phyloP scores from a whole-genome alignment of 106 monocot species.

The Xerophyta viscosa region DNA sequence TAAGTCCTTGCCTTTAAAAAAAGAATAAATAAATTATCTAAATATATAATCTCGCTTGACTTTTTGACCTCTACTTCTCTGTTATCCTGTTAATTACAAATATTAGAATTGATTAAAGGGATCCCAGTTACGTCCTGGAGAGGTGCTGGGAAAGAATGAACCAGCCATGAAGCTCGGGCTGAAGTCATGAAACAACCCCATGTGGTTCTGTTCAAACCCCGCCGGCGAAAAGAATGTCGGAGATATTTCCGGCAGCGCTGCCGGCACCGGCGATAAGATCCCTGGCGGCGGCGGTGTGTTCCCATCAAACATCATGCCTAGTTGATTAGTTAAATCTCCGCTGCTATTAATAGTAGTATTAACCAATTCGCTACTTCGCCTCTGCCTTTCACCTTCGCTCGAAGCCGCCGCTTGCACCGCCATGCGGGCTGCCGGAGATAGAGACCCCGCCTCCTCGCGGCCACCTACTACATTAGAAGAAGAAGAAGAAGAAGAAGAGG shows the following conservation, averaged over 20 bases:
- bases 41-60: no score
- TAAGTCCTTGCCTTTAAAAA: no score
- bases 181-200: background rate
- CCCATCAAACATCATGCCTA: background rate
- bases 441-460: background rate
- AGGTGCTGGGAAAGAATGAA: slow-evolving; percentile 11
- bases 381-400: background rate
- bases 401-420: background rate
- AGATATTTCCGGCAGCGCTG: slow-evolving; percentile 20
- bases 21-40: no score
- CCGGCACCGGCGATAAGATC: slow-evolving; percentile 29
- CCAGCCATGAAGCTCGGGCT: slow-evolving; percentile 4
- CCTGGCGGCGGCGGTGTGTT: slow-evolving; percentile 5
- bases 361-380: no score
- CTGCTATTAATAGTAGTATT: no score
- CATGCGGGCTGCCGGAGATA: background rate
- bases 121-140: slow-evolving; percentile 32
- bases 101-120: slow-evolving; percentile 20
- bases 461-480: background rate
- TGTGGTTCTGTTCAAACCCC: background rate
- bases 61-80: no score
- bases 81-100: no score
- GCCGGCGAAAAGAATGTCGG: slow-evolving; percentile 28
- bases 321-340: slow-evolving; percentile 6
- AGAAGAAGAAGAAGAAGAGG: background rate